phyloP scores from a whole-genome alignment of 2,329 filamentous ascomycete species.

The Fusarium sp. region DNA sequence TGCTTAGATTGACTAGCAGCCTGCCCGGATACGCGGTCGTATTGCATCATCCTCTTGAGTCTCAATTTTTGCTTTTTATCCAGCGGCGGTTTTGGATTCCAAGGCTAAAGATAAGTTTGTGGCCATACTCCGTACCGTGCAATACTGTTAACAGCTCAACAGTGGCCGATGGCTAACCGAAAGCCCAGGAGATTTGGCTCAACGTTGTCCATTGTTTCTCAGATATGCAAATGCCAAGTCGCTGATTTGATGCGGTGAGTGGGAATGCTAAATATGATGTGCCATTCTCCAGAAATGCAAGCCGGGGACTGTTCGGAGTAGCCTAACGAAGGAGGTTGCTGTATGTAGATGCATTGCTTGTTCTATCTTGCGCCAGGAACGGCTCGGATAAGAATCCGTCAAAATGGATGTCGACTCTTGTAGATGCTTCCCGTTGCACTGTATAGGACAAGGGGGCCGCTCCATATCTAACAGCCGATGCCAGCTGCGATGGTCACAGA shows the following conservation, averaged over 20 bases:
- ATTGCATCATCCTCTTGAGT: conserved; percentile 39
- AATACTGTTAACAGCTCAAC: conserved; percentile 1
- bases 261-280: conserved; percentile 26
- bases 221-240: conserved; percentile 19
- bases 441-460: background rate
- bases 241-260: conserved; percentile 33
- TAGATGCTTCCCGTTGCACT: background rate
- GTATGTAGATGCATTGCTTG: background rate
- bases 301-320: conserved; percentile 21
- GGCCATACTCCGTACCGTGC: background rate
- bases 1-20: conserved; percentile 26
- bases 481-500: background rate
- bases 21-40: conserved; percentile 24
- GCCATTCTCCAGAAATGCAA: conserved; percentile 33
- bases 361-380: background rate
- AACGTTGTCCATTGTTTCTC: conserved; percentile 4
- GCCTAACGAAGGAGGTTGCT: conserved; percentile 6
- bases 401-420: conserved; percentile 28
- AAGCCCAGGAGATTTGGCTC: conserved; percentile 1
- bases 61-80: conserved; percentile 29
- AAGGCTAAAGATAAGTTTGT: conserved; percentile 14
- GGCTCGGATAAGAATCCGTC: conserved; percentile 19
- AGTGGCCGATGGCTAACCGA: background rate
- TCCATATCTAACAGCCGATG: conserved; percentile 3
- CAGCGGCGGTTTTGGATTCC: conserved; percentile 19